Conservation (phyloP, 1,284 basidiomycete genomes). For the Ustilago cynodontis region DNA sequence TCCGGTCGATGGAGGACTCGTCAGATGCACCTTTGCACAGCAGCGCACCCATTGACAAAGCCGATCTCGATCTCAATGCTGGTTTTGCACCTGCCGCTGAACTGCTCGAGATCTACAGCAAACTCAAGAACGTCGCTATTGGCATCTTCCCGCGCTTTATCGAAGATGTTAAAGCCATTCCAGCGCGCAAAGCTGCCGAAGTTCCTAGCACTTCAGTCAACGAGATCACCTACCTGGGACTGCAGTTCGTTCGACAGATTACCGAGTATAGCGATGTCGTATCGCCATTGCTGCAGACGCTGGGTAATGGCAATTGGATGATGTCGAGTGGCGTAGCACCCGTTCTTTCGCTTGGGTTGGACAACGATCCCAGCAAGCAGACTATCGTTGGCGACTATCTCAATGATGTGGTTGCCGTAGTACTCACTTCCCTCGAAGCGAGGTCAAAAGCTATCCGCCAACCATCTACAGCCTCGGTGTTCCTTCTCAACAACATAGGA, state of each 20-base stretch:
- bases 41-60: constrained; percentile 33
- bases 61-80: constrained; percentile 44
- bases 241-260: constrained; percentile 59
- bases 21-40: constrained; percentile 35
- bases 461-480: constrained; percentile 60
- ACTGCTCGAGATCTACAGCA: constrained; percentile 40
- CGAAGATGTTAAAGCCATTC: constrained; percentile 66
- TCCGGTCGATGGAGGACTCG: constrained; percentile 48
- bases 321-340: constrained; percentile 60
- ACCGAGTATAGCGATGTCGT: constrained; percentile 64
- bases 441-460: constrained; percentile 60
- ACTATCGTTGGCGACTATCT: constrained; percentile 56
- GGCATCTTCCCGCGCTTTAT: constrained; percentile 65
- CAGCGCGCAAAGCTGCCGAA: constrained; percentile 57
- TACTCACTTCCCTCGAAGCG: constrained; percentile 58
- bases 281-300: constrained; percentile 51
- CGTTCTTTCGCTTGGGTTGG: constrained; percentile 53
- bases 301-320: constrained; percentile 65
- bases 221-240: constrained; percentile 62
- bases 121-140: constrained; percentile 56
- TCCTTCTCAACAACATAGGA: constrained; percentile 63
- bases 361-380: constrained; percentile 44
- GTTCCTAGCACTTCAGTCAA: constrained; percentile 63
- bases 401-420: constrained; percentile 54
- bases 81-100: constrained; percentile 41